A percentile compares a stretch with the other conserved stretches of the same genome.
Conservation (phyloP, 73 alveolate species). For the Paramecium tetraurelia region DNA sequence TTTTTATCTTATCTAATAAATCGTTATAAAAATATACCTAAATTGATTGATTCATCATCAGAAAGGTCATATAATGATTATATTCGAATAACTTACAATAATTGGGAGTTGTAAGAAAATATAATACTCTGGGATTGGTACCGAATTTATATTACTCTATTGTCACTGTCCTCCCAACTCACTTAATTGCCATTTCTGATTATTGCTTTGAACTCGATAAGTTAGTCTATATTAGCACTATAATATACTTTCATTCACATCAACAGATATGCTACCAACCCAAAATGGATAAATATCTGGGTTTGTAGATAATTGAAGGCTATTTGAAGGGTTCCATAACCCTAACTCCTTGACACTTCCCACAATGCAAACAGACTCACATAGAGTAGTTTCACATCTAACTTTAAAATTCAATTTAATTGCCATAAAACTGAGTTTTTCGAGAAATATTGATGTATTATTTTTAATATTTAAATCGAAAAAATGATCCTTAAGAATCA, state of each 20-base stretch:
- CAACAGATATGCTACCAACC: not conserved
- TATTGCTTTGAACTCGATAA: not conserved
- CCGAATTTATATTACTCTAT: not conserved
- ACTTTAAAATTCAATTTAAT: slow-evolving; percentile 15
- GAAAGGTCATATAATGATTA: not conserved
- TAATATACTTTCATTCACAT: not conserved
- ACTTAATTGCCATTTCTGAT: not conserved
- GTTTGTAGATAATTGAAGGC: not conserved
- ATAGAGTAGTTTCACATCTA: slow-evolving; percentile 7
- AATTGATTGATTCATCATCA: not conserved
- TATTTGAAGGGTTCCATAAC: not conserved
- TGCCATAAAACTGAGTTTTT: slow-evolving; percentile 8
- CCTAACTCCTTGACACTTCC: slow-evolving; percentile 27
- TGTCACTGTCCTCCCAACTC: not conserved
- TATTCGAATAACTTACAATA: not conserved
- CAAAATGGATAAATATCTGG: slow-evolving; percentile 18
- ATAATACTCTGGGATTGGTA: not conserved
- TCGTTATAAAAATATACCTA: not conserved
- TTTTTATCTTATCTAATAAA: not conserved
- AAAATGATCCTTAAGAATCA: not conserved
- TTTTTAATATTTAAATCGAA: not conserved
- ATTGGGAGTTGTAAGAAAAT: not conserved
- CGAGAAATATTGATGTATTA: slow-evolving; percentile 13
- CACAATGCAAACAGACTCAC: not conserved
- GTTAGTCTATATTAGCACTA: not conserved